Evolutionary conservation across 2,329 filamentous ascomycete genomes (phyloP).

Genomic region (Mollisiaceae sp.): DNA sequence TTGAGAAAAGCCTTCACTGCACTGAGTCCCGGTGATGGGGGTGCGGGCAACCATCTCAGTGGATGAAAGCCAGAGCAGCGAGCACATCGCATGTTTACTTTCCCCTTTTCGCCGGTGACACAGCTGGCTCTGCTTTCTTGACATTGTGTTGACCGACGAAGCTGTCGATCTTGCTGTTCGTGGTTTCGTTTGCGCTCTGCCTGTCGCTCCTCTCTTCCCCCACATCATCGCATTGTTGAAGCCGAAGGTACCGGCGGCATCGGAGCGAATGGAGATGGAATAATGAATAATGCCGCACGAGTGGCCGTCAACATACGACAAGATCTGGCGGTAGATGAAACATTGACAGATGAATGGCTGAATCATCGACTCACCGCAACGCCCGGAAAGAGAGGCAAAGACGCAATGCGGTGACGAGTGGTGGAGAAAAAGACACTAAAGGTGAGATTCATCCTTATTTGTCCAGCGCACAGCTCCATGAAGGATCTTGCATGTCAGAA

Average conservation of each 20-base stretch:
- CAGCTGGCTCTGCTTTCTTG: neutral
- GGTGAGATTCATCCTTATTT: constrained; percentile 19
- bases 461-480: constrained; percentile 9
- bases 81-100: constrained; percentile 19
- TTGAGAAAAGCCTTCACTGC: constrained; percentile 27
- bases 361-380: constrained; percentile 22
- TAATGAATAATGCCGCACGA: neutral
- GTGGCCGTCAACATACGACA: neutral
- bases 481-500: constrained; percentile 13
- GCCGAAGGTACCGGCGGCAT: constrained; percentile 22
- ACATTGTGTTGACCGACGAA: neutral
- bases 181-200: neutral
- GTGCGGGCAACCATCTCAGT: constrained; percentile 25
- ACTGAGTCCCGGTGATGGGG: constrained; percentile 21
- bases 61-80: neutral
- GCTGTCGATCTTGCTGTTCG: neutral
- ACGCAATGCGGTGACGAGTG: constrained; percentile 16
- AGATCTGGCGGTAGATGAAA: neutral
- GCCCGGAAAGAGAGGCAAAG: neutral
- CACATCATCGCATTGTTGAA: constrained; percentile 21
- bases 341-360: constrained; percentile 1
- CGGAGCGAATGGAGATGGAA: neutral
- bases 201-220: neutral
- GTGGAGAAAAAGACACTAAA: constrained; percentile 6
- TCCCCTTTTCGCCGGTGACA: constrained; percentile 7